phyloP scores from a whole-genome alignment of 495 filamentous ascomycete genomes.

The Bathelium albidoporum region DNA sequence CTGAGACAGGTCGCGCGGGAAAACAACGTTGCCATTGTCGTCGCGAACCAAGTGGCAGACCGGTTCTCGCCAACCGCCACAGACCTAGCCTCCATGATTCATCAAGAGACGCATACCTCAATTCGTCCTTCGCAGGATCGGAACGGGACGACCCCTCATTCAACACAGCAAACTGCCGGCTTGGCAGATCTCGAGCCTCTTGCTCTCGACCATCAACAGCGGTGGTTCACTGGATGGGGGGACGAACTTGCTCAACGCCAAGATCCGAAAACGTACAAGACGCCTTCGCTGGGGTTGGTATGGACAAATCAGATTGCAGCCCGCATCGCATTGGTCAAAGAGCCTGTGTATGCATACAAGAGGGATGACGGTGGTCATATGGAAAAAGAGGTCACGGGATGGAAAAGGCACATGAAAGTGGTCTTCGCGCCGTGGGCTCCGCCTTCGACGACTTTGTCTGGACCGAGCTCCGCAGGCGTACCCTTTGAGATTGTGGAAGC shows the following conservation, averaged over 20 bases:
- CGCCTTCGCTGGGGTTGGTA: constrained; percentile 72
- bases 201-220: constrained; percentile 76
- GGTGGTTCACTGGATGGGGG: constrained; percentile 93
- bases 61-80: constrained; percentile 43
- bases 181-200: constrained; percentile 35
- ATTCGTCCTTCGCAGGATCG: background rate
- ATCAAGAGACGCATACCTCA: constrained; percentile 1
- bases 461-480: constrained; percentile 35
- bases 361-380: constrained; percentile 15
- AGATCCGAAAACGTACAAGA: constrained; percentile 46
- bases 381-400: constrained; percentile 28
- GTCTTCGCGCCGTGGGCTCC: constrained; percentile 64
- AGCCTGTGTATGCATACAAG: constrained; percentile 23
- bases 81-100: background rate
- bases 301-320: constrained; percentile 83
- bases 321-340: constrained; percentile 65
- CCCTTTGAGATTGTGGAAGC: constrained; percentile 48
- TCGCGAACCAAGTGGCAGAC: constrained; percentile 94
- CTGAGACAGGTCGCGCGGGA: constrained; percentile 63
- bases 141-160: background rate
- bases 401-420: constrained; percentile 62
- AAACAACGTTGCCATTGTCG: constrained; percentile 71
- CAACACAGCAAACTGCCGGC: background rate
- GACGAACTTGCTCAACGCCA: constrained; percentile 33
- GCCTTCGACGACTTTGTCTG: constrained; percentile 15